Evolutionary conservation across 2,329 filamentous ascomycete species (phyloP).

Genomic region (Teratosphaeria pseudoeucalypti): DNA sequence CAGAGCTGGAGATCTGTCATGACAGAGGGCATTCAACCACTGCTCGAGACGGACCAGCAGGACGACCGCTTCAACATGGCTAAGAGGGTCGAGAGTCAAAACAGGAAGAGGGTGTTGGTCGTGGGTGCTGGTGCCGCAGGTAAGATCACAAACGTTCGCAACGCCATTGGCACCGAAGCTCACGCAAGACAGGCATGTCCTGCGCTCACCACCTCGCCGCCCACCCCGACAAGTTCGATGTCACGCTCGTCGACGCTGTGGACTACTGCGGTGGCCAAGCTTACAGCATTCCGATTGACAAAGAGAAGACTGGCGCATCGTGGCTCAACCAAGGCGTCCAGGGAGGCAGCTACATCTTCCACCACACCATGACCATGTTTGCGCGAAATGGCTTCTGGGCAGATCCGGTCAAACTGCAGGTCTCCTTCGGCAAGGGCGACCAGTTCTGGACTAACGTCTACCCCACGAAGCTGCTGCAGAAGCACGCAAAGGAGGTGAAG

Average conservation of each 20-base stretch:
- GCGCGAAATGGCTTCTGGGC: constrained; percentile 45
- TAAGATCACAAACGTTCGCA: constrained; percentile 17
- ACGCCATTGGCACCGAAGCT: neutral
- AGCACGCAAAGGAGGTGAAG: constrained; percentile 46
- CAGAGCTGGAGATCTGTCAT: constrained; percentile 5
- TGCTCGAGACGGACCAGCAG: constrained; percentile 19
- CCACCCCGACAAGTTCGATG: constrained; percentile 54
- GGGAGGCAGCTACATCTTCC: constrained; percentile 55
- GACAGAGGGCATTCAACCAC: constrained; percentile 16
- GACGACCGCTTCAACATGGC: constrained; percentile 28
- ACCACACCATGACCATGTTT: constrained; percentile 58
- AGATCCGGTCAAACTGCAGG: constrained; percentile 49
- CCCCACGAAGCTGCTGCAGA: constrained; percentile 47
- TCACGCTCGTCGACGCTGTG: constrained; percentile 52
- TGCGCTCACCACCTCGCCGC: constrained; percentile 57
- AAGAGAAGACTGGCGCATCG: constrained; percentile 45
- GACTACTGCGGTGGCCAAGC: constrained; percentile 52
- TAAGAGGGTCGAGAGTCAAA: constrained; percentile 26
- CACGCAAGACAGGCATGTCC: constrained; percentile 39
- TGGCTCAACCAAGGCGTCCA: constrained; percentile 56
- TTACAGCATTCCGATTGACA: constrained; percentile 47
- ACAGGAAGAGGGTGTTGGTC: constrained; percentile 44
- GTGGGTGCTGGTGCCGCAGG: constrained; percentile 55
- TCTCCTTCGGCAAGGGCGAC: constrained; percentile 54
- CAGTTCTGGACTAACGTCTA: constrained; percentile 59